Conservation (phyloP, 495 filamentous ascomycete genomes). For the Neurospora tetraspora region DNA sequence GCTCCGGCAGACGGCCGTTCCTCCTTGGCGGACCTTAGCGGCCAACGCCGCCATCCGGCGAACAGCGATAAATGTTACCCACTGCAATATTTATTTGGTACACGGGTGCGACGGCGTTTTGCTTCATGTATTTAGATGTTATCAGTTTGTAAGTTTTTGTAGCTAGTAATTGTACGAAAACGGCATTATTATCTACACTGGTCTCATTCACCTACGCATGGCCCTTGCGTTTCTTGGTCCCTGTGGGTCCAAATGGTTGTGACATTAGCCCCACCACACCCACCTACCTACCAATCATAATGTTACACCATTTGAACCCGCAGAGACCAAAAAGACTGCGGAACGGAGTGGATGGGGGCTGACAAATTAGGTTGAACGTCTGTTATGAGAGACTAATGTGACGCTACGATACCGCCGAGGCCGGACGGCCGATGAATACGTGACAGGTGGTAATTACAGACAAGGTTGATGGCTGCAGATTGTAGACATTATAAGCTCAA, state of each 20-base stretch:
- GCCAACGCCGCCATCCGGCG: neutral
- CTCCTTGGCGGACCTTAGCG: neutral
- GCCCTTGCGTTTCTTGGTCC: no score
- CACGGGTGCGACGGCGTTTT: neutral
- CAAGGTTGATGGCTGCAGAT: neutral
- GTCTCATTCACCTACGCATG: no score
- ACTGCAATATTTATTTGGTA: neutral
- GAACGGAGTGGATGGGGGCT: no score
- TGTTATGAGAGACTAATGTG: no score
- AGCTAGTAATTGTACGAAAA: neutral
- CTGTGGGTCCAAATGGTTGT: no score
- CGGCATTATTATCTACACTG: neutral
- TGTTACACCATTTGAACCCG: no score
- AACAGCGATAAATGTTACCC: neutral
- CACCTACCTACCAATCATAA: no score
- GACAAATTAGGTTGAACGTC: no score
- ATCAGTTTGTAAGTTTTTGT: neutral
- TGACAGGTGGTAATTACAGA: neutral
- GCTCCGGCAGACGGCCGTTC: neutral
- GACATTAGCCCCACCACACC: no score
- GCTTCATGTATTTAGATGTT: neutral
- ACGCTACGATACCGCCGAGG: no score
- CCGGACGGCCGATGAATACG: neutral
- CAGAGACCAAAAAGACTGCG: no score
- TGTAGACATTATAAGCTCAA: neutral